phyloP scores from a whole-genome alignment of 208 protist genomes.

The Acanthamoeba polyphaga region DNA sequence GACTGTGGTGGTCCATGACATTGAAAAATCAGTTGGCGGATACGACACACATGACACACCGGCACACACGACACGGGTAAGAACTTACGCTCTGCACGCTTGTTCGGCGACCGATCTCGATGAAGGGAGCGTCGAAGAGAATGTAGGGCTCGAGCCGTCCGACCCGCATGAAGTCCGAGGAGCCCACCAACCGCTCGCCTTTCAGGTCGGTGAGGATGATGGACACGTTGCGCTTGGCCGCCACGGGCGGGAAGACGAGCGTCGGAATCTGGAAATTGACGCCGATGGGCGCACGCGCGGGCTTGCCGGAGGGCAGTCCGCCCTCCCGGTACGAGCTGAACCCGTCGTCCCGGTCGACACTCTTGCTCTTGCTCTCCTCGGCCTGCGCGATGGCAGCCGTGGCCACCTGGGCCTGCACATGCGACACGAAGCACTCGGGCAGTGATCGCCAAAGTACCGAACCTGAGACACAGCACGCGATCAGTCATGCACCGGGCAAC shows the following conservation, averaged over 20 bases:
- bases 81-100: constrained; percentile 42
- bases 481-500: background rate
- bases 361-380: background rate
- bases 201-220: constrained; percentile 69
- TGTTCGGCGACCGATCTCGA: constrained; percentile 46
- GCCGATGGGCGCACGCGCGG: background rate
- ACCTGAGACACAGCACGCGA: background rate
- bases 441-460: constrained; percentile 34
- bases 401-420: constrained; percentile 2
- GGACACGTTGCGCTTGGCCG: constrained; percentile 44
- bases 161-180: constrained; percentile 30
- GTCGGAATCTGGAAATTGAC: constrained; percentile 59
- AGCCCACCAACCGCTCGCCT: constrained; percentile 19
- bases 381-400: background rate
- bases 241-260: constrained; percentile 50
- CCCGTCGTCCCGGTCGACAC: background rate
- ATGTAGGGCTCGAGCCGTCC: constrained; percentile 42
- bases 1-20: background rate
- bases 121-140: constrained; percentile 64
- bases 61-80: no score
- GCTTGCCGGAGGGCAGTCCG: background rate
- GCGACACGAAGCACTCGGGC: constrained; percentile 39
- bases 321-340: constrained; percentile 28
- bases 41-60: no score
- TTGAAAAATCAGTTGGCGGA: no score